phyloP scores from a whole-genome alignment of 257 asterid genomes.

The Solanum lignicaule region DNA sequence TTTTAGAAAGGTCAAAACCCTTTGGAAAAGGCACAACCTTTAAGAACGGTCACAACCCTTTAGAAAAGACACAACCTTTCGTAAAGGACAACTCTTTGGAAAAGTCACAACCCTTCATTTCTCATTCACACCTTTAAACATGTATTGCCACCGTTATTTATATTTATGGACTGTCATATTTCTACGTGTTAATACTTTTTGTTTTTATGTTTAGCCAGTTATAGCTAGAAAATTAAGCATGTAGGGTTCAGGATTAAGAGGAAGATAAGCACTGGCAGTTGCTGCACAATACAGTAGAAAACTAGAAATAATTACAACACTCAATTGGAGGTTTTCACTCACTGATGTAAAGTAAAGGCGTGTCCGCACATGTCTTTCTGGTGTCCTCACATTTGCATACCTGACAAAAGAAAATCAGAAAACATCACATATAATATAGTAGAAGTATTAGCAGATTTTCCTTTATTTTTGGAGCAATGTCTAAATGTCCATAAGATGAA shows the following conservation, averaged over 20 bases:
- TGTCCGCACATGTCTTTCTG: constrained; percentile 87
- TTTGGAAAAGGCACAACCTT: neutral
- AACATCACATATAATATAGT: neutral
- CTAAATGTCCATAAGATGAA: neutral
- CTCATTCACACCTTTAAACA: neutral
- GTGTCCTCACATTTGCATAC: constrained; percentile 83
- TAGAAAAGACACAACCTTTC: neutral
- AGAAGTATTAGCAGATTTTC: neutral
- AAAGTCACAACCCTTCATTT: neutral
- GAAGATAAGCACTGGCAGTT: neutral
- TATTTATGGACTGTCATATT: neutral
- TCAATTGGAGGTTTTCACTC: constrained; percentile 15
- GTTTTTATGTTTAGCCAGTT: neutral
- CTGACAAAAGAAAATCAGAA: constrained; percentile 20
- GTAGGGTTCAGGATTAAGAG: neutral
- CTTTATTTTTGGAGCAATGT: neutral
- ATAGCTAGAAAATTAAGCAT: neutral
- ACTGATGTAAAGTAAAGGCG: constrained; percentile 93
- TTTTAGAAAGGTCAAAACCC: neutral
- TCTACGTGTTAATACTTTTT: neutral
- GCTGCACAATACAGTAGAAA: neutral
- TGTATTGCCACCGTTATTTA: neutral
- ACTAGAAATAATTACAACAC: neutral
- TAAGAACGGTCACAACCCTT: neutral
- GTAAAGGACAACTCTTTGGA: neutral